Evolutionary conservation across 768 basidiomycete species (phyloP), one percentile per base, ranked within the genome.

Genomic region (Boletus pseudopeckii): DNA sequence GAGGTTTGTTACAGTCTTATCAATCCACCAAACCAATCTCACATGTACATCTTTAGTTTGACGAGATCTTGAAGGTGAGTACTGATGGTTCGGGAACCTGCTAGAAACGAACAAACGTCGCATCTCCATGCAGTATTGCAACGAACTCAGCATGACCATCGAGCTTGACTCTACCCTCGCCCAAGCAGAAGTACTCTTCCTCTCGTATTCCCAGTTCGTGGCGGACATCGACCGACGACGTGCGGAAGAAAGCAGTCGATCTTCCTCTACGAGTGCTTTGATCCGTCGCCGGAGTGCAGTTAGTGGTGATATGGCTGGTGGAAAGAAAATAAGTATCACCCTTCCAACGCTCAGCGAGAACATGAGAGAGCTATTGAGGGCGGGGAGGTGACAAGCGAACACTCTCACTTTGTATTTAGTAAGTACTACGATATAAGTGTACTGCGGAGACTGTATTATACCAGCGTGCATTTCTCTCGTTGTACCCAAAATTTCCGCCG

Each of bases 131-230:
- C 37, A 65, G 86, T 97, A 95, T 63, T 92, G 90, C 75, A 96
- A 95, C 65, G 92, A 96, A 62, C 83, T 96, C 56, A 91, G 88
- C 72, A 92, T 92, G 87, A 92, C 93, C 48, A 96, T 99, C 61
- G 97, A 98, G 68, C 81, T 98, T n/a, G 89, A 97, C 68, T 84
- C 87, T 1, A 96, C 97, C 18, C 81, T 99, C 9, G 88, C 92
- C 0, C 97, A 98, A 72, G 97, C 96, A 10, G 97, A 99, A 71
- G 94, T 98, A 15, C 80, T 99, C 20, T 98, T 92, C 78, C 79
- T 96, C 2, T 93, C 93, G 1, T 98, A 97, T 74, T 76, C 85
- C 13, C 87, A 90, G 63, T 73, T 97, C 20, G 86, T 98, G 20
- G 88, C 88, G 10, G 93, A 96, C 67, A 83, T 96, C 61, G 93